Percentiles rank a stretch among this genome's conserved stretches.
Conservation (phyloP, 2,329 filamentous ascomycete genomes). For the Whalleya microplaca region DNA sequence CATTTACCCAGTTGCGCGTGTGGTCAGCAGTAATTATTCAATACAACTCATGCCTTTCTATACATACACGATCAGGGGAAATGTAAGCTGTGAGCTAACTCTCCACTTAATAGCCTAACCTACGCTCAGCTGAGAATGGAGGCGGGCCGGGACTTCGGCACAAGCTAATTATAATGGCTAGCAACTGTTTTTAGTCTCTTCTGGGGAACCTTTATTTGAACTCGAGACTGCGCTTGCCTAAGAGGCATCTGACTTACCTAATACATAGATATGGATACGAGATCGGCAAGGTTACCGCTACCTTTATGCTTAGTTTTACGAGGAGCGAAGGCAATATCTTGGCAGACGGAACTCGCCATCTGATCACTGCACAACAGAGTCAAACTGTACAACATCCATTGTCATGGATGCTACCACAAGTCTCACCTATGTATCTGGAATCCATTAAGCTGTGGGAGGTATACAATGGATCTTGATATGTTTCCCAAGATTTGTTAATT, state of each 20-base stretch:
- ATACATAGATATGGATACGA: background rate
- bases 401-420: no score
- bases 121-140: background rate
- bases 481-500: no score
- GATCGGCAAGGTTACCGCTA: background rate
- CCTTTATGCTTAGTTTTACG: background rate
- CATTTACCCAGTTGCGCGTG: no score
- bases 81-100: background rate
- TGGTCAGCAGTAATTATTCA: no score
- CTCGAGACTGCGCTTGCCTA: background rate
- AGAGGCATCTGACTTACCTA: no score
- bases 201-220: background rate
- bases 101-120: background rate
- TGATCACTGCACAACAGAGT: background rate
- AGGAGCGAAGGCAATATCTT: background rate
- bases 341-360: background rate
- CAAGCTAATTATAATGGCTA: background rate
- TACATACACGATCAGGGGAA: no score
- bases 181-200: background rate
- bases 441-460: no score
- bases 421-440: no score
- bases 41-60: no score
- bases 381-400: no score
- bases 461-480: no score
- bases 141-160: background rate